Conservation (phyloP, 2,329 filamentous ascomycete genomes). For the Trichoderma koningii region DNA sequence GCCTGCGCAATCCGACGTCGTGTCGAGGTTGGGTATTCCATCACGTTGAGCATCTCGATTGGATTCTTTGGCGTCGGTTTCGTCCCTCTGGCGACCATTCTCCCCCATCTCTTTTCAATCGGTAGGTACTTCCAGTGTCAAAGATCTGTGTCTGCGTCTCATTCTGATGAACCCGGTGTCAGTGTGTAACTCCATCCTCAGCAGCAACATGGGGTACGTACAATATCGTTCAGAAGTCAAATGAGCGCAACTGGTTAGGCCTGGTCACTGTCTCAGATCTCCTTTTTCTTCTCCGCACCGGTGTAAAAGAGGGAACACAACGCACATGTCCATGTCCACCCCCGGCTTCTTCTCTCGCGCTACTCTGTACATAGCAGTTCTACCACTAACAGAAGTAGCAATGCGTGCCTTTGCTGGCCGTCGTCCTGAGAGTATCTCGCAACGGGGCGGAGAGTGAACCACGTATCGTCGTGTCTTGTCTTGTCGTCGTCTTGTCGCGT, state of each 20-base stretch:
- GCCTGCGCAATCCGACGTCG: not conserved
- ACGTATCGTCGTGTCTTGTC: constrained; percentile 4
- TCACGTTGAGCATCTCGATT: not conserved
- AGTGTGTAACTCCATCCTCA: constrained; percentile 2
- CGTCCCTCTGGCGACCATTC: no score
- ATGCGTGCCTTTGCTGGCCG: not conserved
- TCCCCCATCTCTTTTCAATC: not conserved
- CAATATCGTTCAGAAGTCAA: not conserved
- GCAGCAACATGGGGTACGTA: not conserved
- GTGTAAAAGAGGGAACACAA: constrained; percentile 11
- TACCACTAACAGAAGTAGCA: not conserved
- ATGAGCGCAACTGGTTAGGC: not conserved
- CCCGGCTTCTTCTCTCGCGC: not conserved
- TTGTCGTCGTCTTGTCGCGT: constrained; percentile 6
- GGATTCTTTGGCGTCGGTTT: not conserved
- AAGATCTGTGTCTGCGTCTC: not conserved
- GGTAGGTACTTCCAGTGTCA: not conserved
- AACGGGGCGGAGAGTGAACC: not conserved
- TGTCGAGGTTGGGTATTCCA: not conserved
- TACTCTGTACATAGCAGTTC: not conserved
- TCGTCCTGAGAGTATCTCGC: not conserved
- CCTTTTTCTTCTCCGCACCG: constrained; percentile 15
- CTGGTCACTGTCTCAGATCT: constrained; percentile 16
- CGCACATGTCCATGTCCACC: not conserved
- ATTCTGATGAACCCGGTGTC: not conserved